Percentiles rank a stretch among this genome's conserved stretches.
phyloP scores from a whole-genome alignment of 1,139 yeast species.

The Candida sp. region DNA sequence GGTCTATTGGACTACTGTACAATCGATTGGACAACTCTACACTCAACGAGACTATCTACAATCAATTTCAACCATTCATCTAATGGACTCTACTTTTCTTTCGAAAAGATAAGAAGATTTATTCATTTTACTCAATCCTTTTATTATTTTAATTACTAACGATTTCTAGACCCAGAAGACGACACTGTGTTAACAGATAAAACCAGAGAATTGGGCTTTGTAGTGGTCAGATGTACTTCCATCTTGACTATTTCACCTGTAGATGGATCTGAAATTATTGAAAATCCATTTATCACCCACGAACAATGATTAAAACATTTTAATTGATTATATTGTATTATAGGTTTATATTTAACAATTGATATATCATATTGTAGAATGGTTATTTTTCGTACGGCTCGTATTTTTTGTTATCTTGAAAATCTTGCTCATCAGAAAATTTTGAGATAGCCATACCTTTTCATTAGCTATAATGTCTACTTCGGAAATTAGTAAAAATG shows the following conservation, averaged over 20 bases:
- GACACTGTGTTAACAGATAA: constrained; percentile 43
- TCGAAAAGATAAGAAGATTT: no score
- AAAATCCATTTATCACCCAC: constrained; percentile 55
- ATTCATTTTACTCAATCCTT: no score
- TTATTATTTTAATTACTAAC: constrained; percentile 17
- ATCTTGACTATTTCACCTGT: constrained; percentile 79
- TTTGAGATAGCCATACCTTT: neutral
- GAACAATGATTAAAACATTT: constrained; percentile 10
- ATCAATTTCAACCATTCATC: no score
- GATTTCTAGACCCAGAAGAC: constrained; percentile 55
- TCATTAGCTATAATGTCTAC: constrained; percentile 13
- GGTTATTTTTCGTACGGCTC: no score
- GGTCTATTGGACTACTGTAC: no score
- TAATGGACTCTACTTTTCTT: no score
- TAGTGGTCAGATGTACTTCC: constrained; percentile 85
- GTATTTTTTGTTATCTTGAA: neutral
- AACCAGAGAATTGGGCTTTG: constrained; percentile 67
- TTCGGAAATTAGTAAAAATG: constrained; percentile 42
- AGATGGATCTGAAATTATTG: constrained; percentile 78
- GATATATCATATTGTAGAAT: neutral
- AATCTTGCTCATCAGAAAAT: neutral
- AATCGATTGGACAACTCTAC: no score
- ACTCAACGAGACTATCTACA: no score
- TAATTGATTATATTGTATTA: constrained; percentile 5
- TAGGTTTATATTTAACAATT: constrained; percentile 4